Percentiles rank a stretch among this genome's conserved stretches.
Evolutionary conservation across 1,139 yeast species (phyloP).

Genomic region (Citeromyces siamensis): DNA sequence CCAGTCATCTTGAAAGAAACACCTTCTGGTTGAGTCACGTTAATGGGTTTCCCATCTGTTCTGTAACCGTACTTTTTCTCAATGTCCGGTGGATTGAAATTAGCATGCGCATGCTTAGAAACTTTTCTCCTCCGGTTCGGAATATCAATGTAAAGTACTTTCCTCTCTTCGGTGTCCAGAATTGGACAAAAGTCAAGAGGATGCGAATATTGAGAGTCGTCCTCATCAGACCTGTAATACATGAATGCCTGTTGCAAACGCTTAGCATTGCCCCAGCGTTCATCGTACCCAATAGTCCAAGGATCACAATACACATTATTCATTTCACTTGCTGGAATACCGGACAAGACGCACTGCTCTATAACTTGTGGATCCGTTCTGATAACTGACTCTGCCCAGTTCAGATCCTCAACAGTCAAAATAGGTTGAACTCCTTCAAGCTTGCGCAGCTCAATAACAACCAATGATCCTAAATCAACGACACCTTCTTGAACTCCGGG

Average conservation of each 20-base stretch:
- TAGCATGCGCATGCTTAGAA: constrained; percentile 54
- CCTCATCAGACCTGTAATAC: constrained; percentile 68
- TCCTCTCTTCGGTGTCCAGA: constrained; percentile 57
- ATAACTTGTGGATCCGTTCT: constrained; percentile 60
- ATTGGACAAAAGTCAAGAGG: constrained; percentile 79
- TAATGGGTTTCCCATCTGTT: constrained; percentile 46
- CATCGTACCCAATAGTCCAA: constrained; percentile 81
- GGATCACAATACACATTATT: constrained; percentile 69
- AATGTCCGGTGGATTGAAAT: constrained; percentile 54
- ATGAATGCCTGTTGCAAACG: constrained; percentile 73
- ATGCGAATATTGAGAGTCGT: constrained; percentile 75
- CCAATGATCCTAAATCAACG: constrained; percentile 39
- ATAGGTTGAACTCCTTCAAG: constrained; percentile 61
- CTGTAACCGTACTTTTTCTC: constrained; percentile 53
- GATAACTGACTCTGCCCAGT: constrained; percentile 48
- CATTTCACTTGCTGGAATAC: constrained; percentile 56
- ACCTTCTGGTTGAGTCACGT: constrained; percentile 70
- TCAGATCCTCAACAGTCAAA: constrained; percentile 57
- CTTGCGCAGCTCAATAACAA: constrained; percentile 32
- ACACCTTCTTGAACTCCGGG: constrained; percentile 60
- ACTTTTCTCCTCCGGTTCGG: constrained; percentile 66
- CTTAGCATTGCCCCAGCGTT: constrained; percentile 68
- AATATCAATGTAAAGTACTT: constrained; percentile 63
- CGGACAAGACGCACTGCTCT: constrained; percentile 60
- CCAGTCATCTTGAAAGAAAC: constrained; percentile 66